Conservation (phyloP, 805 yeast species). For the Maudiozyma serrabonitensis region DNA sequence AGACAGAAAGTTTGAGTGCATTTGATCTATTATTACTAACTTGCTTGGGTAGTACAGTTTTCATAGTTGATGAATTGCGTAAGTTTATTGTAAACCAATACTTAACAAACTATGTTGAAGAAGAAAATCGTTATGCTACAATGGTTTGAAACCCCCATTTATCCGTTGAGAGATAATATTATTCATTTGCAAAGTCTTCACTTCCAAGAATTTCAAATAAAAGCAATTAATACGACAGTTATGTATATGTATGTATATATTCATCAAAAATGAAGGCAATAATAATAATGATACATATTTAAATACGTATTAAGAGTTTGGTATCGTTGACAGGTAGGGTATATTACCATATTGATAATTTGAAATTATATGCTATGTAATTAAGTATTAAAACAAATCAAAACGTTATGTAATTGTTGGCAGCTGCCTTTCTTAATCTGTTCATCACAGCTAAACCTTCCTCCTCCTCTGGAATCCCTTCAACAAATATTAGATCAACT, state of each 20-base stretch:
- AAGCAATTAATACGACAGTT: neutral
- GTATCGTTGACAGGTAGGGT: neutral
- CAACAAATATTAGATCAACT: slow-evolving; percentile 70
- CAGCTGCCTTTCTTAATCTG: slow-evolving; percentile 37
- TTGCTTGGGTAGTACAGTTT: slow-evolving; percentile 64
- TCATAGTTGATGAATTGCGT: slow-evolving; percentile 75
- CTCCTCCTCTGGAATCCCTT: slow-evolving; percentile 62
- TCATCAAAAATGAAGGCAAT: neutral
- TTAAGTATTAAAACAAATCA: neutral
- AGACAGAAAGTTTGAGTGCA: slow-evolving; percentile 78
- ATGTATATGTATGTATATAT: neutral
- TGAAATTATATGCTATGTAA: neutral
- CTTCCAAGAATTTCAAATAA: neutral
- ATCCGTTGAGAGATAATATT: too few species aligned
- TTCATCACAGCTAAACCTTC: slow-evolving; percentile 96
- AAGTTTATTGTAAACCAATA: slow-evolving; percentile 34
- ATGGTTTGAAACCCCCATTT: neutral
- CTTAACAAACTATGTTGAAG: neutral
- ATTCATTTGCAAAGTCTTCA: too few species aligned
- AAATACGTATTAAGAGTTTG: neutral
- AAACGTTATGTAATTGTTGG: slow-evolving; percentile 5
- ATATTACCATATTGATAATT: neutral
- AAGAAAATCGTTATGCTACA: neutral
- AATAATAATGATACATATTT: neutral
- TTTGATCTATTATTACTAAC: slow-evolving; percentile 59